These are phyloP conservation scores for Jackrogersella multiformis DNA, from an alignment of 495 filamentous ascomycete species.

Conservation along the genomic window DNA sequence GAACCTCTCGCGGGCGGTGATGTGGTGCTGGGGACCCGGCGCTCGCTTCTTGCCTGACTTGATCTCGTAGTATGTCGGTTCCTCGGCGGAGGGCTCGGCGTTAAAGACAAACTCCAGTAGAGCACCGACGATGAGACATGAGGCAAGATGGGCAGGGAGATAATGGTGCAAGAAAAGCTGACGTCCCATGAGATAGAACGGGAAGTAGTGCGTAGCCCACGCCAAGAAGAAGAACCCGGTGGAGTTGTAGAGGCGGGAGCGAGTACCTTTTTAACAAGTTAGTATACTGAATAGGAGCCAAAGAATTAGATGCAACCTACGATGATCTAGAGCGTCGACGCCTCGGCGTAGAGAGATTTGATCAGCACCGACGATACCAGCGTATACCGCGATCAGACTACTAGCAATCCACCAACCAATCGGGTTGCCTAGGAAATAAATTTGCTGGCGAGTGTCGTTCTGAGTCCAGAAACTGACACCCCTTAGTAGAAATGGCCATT, in stretches of 20 bases:
- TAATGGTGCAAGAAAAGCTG: conserved; percentile 99
- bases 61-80: conserved; percentile 52
- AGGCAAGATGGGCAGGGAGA: conserved; percentile 92
- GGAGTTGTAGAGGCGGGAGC: conserved; percentile 94
- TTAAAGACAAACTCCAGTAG: conserved; percentile 96
- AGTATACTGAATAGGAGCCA: conserved; percentile 19
- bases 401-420: conserved; percentile 97
- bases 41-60: conserved; percentile 63
- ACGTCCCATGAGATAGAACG: conserved; percentile 97
- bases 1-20: conserved; percentile 80
- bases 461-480: conserved; percentile 99
- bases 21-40: conserved; percentile 57
- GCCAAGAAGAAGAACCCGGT: conserved; percentile 99
- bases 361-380: conserved; percentile 89
- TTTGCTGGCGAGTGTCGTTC: conserved; percentile 94
- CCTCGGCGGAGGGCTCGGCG: conserved; percentile 72
- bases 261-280: conserved; percentile 68
- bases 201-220: conserved; percentile 97
- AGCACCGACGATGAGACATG: conserved; percentile 93
- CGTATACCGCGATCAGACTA: conserved; percentile 90
- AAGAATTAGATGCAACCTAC: conserved; percentile 65
- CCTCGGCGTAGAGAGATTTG: conserved; percentile 92
- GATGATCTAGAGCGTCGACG: conserved; percentile 90
- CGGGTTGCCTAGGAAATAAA: conserved; percentile 98
- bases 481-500: conserved; percentile 96